Base-by-base conservation (phyloP, 352 stramenopile species). In the Globisporangium yorkense region DNA sequence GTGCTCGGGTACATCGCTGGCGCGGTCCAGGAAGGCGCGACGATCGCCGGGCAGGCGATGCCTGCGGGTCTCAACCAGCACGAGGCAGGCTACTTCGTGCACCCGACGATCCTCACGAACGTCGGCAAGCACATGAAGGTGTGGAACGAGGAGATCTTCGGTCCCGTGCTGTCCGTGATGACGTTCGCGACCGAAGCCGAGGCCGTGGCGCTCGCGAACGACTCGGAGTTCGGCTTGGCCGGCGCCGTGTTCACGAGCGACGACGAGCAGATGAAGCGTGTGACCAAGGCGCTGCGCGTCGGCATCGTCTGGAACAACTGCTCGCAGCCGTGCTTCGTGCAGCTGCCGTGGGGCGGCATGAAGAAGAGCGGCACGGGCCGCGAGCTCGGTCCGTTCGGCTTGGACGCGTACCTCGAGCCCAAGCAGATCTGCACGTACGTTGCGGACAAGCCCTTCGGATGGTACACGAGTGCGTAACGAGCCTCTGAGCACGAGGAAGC, bases 131-230 rank as follows among this genome's bases (percentile, higher is more conserved):
- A 68, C 40, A 89, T 88, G 71, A 70, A 78, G n/a, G 78, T 94
- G 40, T 94, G 84, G 82, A 76, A 68, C 33, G 79, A 91, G 40
- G 87, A 96, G 65, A 96, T 96, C 45, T 97, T 97, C 49, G 91
- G 91, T 0, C 89, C 89, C 31, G 88, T 97, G 51, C 64, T 96
- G 18, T 87, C 71, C 0, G 68, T 96, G 3, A 84, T 92, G 70
- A 80, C 75, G 33, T 97, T 97, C 70, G 85, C 89, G 49, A 90
- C 78, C 15, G 84, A 95, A 51, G 75, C 74, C 21, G 88, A 97
- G 53, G 89, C 81, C 8, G 70, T 97, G n/a, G 61, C 47, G 12
- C 60, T 88, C 45, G 75, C 80, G 49, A 93, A 90, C 59, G 75
- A 88, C 49, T 80, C 68, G 40, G 80, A 92, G 46, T 94, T 90